Conservation (phyloP, 2,329 filamentous ascomycete species). For the Amesomyces nigricolor region DNA sequence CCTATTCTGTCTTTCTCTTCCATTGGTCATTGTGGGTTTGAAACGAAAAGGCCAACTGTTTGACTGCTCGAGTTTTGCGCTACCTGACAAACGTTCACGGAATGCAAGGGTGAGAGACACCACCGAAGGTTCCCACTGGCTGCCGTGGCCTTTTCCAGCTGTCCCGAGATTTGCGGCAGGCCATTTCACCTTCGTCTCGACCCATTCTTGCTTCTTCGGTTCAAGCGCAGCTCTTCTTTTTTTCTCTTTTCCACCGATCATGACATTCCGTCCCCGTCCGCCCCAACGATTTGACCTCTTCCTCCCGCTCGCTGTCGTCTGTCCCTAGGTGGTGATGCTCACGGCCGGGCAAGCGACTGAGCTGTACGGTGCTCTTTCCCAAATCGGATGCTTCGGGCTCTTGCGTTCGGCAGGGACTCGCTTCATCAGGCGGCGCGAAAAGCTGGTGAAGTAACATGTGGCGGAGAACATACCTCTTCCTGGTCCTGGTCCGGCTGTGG, state of each 20-base stretch:
- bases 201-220: slow-evolving; percentile 10
- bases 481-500: slow-evolving; percentile 84
- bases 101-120: too few relatives aligned
- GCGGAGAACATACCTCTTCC: slow-evolving; percentile 79
- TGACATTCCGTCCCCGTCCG: slow-evolving; percentile 11
- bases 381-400: slow-evolving; percentile 24
- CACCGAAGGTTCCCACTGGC: too few relatives aligned
- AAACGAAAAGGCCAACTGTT: too few relatives aligned
- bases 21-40: too few relatives aligned
- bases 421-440: slow-evolving; percentile 16
- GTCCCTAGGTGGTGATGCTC: slow-evolving; percentile 20
- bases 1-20: too few relatives aligned
- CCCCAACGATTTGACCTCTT: slow-evolving; percentile 4
- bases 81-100: too few relatives aligned
- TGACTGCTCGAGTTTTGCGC: too few relatives aligned
- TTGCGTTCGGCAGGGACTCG: slow-evolving; percentile 16
- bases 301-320: neutral
- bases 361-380: slow-evolving; percentile 8
- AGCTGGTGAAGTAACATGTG: slow-evolving; percentile 58
- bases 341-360: slow-evolving; percentile 10
- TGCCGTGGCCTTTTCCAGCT: neutral
- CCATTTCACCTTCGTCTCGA: slow-evolving; percentile 12
- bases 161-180: slow-evolving; percentile 16
- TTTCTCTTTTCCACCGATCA: slow-evolving; percentile 11
- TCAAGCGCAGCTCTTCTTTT: neutral